A percentile compares a stretch with the other conserved stretches of the same genome.
phyloP scores from a whole-genome alignment of 148 eudicot genomes.

The Fallopia convolvulus region DNA sequence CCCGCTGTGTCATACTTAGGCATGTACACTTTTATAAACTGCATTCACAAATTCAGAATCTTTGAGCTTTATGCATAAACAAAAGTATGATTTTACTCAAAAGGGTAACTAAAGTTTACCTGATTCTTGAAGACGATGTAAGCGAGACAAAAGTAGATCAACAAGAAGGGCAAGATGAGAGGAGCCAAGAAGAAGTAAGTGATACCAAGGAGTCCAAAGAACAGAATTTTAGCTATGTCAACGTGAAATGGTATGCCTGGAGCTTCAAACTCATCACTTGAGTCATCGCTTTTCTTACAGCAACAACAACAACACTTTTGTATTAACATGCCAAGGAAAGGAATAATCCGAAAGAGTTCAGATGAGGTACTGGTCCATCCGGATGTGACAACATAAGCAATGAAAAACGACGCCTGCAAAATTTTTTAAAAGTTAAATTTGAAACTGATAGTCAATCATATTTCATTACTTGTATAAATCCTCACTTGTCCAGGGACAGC shows the following conservation, averaged over 20 bases:
- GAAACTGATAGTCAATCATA: not conserved
- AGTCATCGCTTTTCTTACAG: slow-evolving; percentile 13
- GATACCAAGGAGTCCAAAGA: slow-evolving; percentile 62
- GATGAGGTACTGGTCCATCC: slow-evolving; percentile 67
- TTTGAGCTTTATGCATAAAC: not conserved
- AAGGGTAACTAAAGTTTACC: slow-evolving; percentile 24
- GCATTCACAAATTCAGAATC: slow-evolving; percentile 23
- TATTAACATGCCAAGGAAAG: slow-evolving; percentile 34
- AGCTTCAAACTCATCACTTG: slow-evolving; percentile 28
- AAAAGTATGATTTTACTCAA: not conserved
- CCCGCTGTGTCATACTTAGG: slow-evolving; percentile 75
- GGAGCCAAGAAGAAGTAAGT: slow-evolving; percentile 72
- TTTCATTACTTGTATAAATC: not conserved
- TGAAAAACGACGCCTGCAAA: slow-evolving; percentile 65
- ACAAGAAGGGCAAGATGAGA: slow-evolving; percentile 55
- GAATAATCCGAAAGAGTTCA: slow-evolving; percentile 49
- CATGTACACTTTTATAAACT: slow-evolving; percentile 62
- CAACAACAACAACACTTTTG: slow-evolving; percentile 42
- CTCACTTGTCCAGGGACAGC: slow-evolving; percentile 76
- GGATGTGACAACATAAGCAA: slow-evolving; percentile 62
- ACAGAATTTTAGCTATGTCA: slow-evolving; percentile 51
- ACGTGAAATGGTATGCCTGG: slow-evolving; percentile 45
- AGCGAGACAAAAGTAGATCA: slow-evolving; percentile 50
- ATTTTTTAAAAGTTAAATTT: not conserved
- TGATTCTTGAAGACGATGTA: slow-evolving; percentile 58